phyloP scores from a whole-genome alignment of 1,284 basidiomycete genomes.

The Kalmanozyma brasiliensis region DNA sequence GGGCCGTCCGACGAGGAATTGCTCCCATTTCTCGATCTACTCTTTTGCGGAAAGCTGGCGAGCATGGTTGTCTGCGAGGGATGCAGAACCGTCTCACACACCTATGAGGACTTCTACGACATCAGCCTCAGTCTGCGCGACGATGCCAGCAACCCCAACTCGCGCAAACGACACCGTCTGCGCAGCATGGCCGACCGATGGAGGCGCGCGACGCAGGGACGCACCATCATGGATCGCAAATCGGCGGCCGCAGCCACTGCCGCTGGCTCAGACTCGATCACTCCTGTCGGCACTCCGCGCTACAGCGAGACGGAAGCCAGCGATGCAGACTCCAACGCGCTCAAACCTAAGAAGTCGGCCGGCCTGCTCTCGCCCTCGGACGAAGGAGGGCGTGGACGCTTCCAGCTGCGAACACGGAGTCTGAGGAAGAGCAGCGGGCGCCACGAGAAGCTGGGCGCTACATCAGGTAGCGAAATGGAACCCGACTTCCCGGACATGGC shows the following conservation, averaged over 20 bases:
- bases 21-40: constrained; percentile 82
- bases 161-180: constrained; percentile 45
- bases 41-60: constrained; percentile 87
- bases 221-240: constrained; percentile 37
- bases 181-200: constrained; percentile 54
- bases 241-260: constrained; percentile 35
- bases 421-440: constrained; percentile 34
- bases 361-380: constrained; percentile 47
- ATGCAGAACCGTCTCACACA: constrained; percentile 87
- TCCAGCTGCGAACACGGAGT: constrained; percentile 38
- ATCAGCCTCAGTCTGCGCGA: constrained; percentile 79
- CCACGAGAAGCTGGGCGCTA: constrained; percentile 43
- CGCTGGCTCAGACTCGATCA: constrained; percentile 16
- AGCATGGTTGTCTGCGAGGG: constrained; percentile 91
- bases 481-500: constrained; percentile 56
- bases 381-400: constrained; percentile 32
- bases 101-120: constrained; percentile 92
- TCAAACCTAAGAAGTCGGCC: constrained; percentile 68
- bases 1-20: constrained; percentile 70
- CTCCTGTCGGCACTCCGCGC: constrained; percentile 37
- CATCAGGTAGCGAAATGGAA: constrained; percentile 51
- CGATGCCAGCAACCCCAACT: constrained; percentile 33
- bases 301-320: constrained; percentile 61
- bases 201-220: constrained; percentile 37
- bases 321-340: constrained; percentile 75